Evolutionary conservation across 768 basidiomycete species (phyloP), one percentile per base, ranked within the genome.

Genomic region (Omphalotus guepiniiformis): DNA sequence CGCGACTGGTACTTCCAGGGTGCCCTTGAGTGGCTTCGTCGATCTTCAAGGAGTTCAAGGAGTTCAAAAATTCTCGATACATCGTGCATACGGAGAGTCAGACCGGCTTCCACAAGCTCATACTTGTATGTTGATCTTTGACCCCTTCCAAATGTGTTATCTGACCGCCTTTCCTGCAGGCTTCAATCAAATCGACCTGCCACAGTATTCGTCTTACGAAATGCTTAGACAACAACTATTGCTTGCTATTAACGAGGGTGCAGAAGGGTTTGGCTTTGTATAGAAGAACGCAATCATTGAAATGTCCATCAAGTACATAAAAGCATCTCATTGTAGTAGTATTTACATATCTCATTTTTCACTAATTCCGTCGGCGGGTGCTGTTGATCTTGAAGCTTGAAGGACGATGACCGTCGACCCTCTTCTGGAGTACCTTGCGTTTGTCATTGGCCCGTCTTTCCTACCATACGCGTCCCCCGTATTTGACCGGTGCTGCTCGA

Each of bases 1-100:
- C 67, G 94, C 93, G 12, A 95, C 96, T 1, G 83, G 92, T 50
- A 83, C 90, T 4, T 93, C 93, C 7, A 78, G 94, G 38, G 95
- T 99, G 1, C 95, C 95, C 7, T 78, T 98, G 30, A 88, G 84
- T 42, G 96, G 96, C 15, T 99, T 98, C 67, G 83, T 83, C 34
- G 93, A 97, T 49, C 73, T 99, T n/a, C 95, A 91, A 70, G 90
- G 90, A 25, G 90, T 93, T 2, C 90, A 93, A 64, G 94, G 94
- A 36, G 85, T 88, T 2, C 94, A 97, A 61, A 79, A 88, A 55
- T 96, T 97, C 69, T 95, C 94, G 13, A 94, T 97, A 46, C 94
- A 97, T 65, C 83, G 86, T 57, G 94, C 93, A 44, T 93, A 96
- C 58, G 88, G 88, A 13, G 86, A 88, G 50, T 73, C 85, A 2